These are phyloP conservation scores for Punica granatum DNA, from an alignment of 345 rosid species.

Conservation along the genomic window DNA sequence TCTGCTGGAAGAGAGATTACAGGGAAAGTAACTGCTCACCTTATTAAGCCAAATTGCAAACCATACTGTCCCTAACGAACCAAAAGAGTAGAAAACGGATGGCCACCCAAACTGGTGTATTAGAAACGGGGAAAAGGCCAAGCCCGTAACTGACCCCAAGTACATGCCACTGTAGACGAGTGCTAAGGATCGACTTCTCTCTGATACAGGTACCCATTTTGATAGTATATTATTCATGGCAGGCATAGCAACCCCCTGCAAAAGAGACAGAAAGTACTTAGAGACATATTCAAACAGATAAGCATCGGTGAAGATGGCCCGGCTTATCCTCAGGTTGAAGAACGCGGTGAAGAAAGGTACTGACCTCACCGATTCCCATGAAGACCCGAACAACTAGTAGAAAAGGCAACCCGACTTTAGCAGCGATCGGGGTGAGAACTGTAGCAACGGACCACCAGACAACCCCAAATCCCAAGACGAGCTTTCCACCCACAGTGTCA, in stretches of 20 bases:
- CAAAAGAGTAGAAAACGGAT: conserved; percentile 88
- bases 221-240: conserved; percentile 95
- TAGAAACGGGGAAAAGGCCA: conserved; percentile 85
- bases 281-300: neutral
- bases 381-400: conserved; percentile 81
- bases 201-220: conserved; percentile 88
- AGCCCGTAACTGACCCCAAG: conserved; percentile 89
- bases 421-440: conserved; percentile 76
- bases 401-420: conserved; percentile 79
- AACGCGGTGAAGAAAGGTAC: neutral
- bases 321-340: neutral
- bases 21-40: conserved; percentile 24
- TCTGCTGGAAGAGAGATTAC: neutral
- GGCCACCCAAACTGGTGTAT: conserved; percentile 95
- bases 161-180: conserved; percentile 95
- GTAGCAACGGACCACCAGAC: conserved; percentile 96
- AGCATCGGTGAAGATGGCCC: neutral
- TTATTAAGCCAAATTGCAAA: conserved; percentile 64
- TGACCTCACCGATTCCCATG: conserved; percentile 95
- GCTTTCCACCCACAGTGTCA: conserved; percentile 83
- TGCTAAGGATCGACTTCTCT: conserved; percentile 89
- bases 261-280: conserved; percentile 5
- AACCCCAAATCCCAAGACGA: conserved; percentile 81
- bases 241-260: conserved; percentile 98
- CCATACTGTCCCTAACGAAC: conserved; percentile 92